phyloP scores from a whole-genome alignment of 2,329 filamentous ascomycete genomes.

The Acrocalymma vagum region DNA sequence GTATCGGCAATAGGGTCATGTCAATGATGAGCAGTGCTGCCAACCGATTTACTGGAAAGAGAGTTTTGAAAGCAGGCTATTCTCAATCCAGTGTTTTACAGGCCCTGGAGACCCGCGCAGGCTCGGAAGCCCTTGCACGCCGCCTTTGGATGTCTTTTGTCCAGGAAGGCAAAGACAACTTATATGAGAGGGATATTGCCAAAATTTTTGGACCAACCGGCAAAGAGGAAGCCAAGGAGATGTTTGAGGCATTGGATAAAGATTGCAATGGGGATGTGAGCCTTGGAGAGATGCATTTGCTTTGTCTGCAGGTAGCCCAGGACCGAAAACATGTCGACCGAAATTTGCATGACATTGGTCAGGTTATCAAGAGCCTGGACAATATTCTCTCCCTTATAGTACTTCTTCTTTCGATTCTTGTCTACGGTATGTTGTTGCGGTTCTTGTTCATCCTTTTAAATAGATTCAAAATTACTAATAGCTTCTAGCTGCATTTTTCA shows the following conservation, averaged over 20 bases:
- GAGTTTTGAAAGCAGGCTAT: constrained; percentile 73
- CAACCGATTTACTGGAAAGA: constrained; percentile 87
- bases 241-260: constrained; percentile 93
- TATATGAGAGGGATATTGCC: constrained; percentile 79
- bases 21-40: constrained; percentile 86
- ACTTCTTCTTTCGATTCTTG: constrained; percentile 78
- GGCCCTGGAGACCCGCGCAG: constrained; percentile 74
- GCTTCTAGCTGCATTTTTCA: constrained; percentile 88
- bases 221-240: constrained; percentile 90
- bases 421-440: too few species aligned
- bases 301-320: constrained; percentile 91
- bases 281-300: constrained; percentile 91
- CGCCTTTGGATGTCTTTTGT: constrained; percentile 88
- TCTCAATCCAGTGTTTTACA: constrained; percentile 85
- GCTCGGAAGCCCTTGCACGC: constrained; percentile 84
- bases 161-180: constrained; percentile 78
- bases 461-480: constrained; percentile 85
- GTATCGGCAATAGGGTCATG: constrained; percentile 79
- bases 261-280: constrained; percentile 97
- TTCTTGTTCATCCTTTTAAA: constrained; percentile 91
- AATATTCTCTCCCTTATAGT: constrained; percentile 90
- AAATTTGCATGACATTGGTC: constrained; percentile 93
- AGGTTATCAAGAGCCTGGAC: constrained; percentile 89
- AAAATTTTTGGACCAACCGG: too few species aligned
- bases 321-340: constrained; percentile 96